phyloP scores from a whole-genome alignment of 2,329 filamentous ascomycete species.

The Coniochaeta ligniaria region DNA sequence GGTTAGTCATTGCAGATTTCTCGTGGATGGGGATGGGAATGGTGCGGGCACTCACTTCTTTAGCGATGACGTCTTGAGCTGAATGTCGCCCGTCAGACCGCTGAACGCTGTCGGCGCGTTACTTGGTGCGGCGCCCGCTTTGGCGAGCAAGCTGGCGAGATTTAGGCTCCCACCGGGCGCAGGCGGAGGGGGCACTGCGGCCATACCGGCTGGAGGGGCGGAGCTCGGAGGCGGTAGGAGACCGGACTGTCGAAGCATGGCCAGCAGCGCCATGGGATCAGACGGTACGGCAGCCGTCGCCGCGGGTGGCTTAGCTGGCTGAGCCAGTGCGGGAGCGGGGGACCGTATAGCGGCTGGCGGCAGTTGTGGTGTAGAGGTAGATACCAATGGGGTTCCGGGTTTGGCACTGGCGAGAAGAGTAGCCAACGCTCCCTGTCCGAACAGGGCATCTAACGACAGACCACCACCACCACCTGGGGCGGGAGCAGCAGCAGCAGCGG shows the following conservation, averaged over 20 bases:
- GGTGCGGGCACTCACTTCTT: background rate
- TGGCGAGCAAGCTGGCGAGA: slow-evolving; percentile 18
- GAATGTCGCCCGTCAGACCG: slow-evolving; percentile 24
- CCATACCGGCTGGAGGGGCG: background rate
- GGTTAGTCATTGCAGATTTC: slow-evolving; percentile 1
- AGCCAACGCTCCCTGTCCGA: slow-evolving; percentile 54
- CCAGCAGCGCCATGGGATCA: slow-evolving; percentile 54
- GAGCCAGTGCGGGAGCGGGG: slow-evolving; percentile 36
- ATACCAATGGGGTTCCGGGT: slow-evolving; percentile 41
- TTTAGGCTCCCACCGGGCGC: slow-evolving; percentile 19
- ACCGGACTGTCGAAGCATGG: slow-evolving; percentile 61
- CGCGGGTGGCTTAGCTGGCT: slow-evolving; percentile 18
- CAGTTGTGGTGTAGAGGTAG: slow-evolving; percentile 33
- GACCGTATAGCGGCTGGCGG: slow-evolving; percentile 33
- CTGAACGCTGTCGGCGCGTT: background rate
- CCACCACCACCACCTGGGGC: background rate
- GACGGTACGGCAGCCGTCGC: slow-evolving; percentile 19
- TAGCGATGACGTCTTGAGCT: slow-evolving; percentile 55
- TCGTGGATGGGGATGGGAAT: slow-evolving; percentile 7
- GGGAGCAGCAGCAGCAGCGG: slow-evolving; percentile 6
- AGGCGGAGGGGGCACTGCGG: slow-evolving; percentile 22
- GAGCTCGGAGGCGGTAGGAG: slow-evolving; percentile 40
- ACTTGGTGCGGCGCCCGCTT: slow-evolving; percentile 2
- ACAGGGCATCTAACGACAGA: slow-evolving; percentile 50
- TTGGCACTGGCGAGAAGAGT: slow-evolving; percentile 41